Evolutionary conservation across 768 basidiomycete genomes (phyloP).

Genomic region (Tylopilus vinaceipallidus): DNA sequence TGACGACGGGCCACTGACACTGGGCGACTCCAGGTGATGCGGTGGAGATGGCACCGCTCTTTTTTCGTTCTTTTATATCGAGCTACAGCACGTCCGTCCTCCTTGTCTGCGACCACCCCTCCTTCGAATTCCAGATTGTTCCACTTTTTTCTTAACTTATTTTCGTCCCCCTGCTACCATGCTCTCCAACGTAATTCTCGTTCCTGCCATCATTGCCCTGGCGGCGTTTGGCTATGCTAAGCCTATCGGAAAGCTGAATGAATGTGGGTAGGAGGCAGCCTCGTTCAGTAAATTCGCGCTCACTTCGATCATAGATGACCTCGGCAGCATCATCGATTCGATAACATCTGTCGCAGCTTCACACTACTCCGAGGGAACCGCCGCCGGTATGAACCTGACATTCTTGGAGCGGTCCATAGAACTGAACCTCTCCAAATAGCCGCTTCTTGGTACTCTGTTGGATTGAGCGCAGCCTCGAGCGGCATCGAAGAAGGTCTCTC

Average conservation of each 20-base stretch:
- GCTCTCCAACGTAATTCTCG: slow-evolving; percentile 33
- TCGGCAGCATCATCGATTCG: slow-evolving; percentile 40
- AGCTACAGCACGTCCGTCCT: no score
- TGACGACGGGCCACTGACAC: neutral
- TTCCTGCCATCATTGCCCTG: slow-evolving; percentile 37
- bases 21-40: no score
- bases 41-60: neutral
- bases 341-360: slow-evolving; percentile 36
- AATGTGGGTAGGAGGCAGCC: slow-evolving; percentile 35
- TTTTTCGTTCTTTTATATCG: neutral
- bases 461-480: slow-evolving; percentile 16
- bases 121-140: neutral
- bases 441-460: slow-evolving; percentile 15
- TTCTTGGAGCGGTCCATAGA: no score
- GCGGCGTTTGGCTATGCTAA: slow-evolving; percentile 36
- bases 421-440: slow-evolving; percentile 1
- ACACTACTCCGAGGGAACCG: slow-evolving; percentile 32
- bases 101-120: slow-evolving; percentile 6
- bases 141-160: neutral
- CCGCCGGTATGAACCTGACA: slow-evolving; percentile 20
- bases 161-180: slow-evolving; percentile 2
- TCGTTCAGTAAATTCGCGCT: neutral
- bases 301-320: slow-evolving; percentile 20
- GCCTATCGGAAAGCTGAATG: slow-evolving; percentile 39
- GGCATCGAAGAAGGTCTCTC: slow-evolving; percentile 18